Base-by-base conservation (phyloP, 768 basidiomycete species). In the Ramaria sp. region DNA sequence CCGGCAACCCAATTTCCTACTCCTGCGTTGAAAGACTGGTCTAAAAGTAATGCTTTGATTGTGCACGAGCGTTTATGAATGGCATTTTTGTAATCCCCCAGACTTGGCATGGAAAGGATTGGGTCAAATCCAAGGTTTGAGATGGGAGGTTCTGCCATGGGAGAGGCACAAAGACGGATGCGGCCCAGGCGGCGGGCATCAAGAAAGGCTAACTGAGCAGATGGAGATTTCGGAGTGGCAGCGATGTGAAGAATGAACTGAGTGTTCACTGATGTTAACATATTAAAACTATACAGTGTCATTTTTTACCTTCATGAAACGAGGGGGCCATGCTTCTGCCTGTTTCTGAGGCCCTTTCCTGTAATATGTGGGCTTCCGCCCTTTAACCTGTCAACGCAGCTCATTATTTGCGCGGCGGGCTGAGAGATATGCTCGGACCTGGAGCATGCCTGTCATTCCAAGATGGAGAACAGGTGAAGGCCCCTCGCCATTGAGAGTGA, bases 381-480 rank as follows among this genome's bases (percentile, higher is more conserved):
- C 81, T 62, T 73, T 78, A 15, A 77, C 73, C 77, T 79, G 45
- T 30, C 15, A 16, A 22, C n/a, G 22, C 20, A 30, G 13, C 28
- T 34, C 8, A 34, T 8, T 34, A 24, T 47, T 47, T 27, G 7
- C 45, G 24, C 28, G 16, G 45, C 20, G 20, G 8, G 18, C 15
- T n/a, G 25, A 27, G 45, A 6, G 22, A 22, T 47, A 47, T 47
- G 15, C 18, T 41, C 64, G 32, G 50, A 79, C 83, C 69, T 83
- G 81, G 32, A 89, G 70, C 78, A 81, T 84, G n/a, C 87, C 87
- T 1, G 86, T 88, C 88, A 89, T 90, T 1, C 87, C 88, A 59
- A 89, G 86, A 63, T 89, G 87, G 47, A 88, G 66, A 2, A 88
- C 81, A 3, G 86, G 86, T 58, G 77, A 64, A 61, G 71, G 72